A percentile compares a stretch with the other conserved stretches of the same genome.
Conservation (phyloP, 495 filamentous ascomycete genomes). For the Xylaria telfairii region DNA sequence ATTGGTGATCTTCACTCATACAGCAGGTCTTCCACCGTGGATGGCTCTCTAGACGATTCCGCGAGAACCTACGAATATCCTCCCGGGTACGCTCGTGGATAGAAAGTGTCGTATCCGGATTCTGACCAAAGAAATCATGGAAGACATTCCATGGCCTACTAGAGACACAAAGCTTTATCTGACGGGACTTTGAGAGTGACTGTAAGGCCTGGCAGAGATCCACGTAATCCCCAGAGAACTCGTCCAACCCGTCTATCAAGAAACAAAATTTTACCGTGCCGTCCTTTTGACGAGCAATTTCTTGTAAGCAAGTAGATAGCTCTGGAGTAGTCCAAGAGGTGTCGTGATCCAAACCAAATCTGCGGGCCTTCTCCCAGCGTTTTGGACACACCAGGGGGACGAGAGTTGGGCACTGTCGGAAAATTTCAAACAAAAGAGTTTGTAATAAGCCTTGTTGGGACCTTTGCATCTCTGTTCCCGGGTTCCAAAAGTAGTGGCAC, state of each 20-base stretch:
- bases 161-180: background rate
- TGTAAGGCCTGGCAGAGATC: background rate
- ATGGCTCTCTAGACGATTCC: background rate
- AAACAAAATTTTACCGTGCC: background rate
- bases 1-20: background rate
- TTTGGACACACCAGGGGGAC: background rate
- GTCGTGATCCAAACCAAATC: background rate
- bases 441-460: background rate
- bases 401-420: background rate
- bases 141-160: conserved; percentile 4
- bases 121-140: background rate
- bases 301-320: background rate
- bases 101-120: background rate
- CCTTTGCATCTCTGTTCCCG: background rate
- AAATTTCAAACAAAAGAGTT: background rate
- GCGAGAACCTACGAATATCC: background rate
- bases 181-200: background rate
- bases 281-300: background rate
- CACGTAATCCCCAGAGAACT: background rate
- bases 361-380: background rate
- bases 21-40: background rate
- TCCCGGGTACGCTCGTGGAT: background rate
- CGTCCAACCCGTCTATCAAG: background rate
- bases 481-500: background rate
- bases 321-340: background rate